Evolutionary conservation across 257 asterid species (phyloP), one percentile per base, ranked within the genome.

Genomic region (Salvia hispanica): DNA sequence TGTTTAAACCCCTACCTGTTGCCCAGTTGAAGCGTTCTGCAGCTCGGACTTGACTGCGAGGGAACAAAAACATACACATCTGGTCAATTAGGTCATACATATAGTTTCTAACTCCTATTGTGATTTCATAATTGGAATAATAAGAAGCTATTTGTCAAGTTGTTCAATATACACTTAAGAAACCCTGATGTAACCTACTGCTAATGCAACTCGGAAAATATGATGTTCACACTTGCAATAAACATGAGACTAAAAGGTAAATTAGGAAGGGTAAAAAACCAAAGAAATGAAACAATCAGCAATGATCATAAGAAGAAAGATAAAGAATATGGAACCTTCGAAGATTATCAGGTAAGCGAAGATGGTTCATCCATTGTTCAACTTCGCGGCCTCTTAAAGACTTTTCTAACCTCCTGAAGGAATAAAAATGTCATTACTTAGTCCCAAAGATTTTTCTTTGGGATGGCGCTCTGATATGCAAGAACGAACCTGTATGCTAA

Each of bases 281-380:
- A 37, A 7, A 37, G 42, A 37, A 37, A 37, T 21, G 62, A 51
- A 39, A 50, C 0, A 48, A 62, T 34, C 0, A 21, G 25, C 28
- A 33, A 56, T 15, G 56, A 46, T 39, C 54, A 28, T 47, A 39
- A 34, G 42, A 39, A 21, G 66, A 3, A 67, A 53, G n/a, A 47
- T 6, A 67, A 34, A 3, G 5, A 34, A 34, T 34, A 53, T 15
- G 39, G 11, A 64, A 93, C 99, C 90, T 88, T 83, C 86, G 81
- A 67, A 93, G 75, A 42, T 62, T 84, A 67, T 69, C 81, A 48
- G 99, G 97, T 84, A 93, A 81, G 42, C 94, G 90, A 16, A 96
- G 91, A 60, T 86, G 99, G 39, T 94, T 84, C 99, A 93, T 90
- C 99, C 99, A 93, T 72, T 82, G 95, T 77, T 93, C 99, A 67